Evolutionary conservation across 73 alveolate species (phyloP).

Genomic region (Paramecium sexaurelia): DNA sequence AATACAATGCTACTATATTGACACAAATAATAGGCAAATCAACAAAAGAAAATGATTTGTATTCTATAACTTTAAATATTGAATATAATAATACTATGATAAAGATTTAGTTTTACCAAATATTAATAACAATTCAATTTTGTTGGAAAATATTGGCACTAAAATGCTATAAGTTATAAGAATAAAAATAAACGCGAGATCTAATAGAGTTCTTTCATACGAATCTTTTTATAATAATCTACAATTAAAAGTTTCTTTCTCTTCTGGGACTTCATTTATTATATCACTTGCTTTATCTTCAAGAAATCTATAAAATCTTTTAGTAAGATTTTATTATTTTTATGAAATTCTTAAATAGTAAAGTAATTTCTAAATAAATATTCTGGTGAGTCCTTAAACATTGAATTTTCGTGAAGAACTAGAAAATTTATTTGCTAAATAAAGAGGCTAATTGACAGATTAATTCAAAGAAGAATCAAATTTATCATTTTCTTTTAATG

Average conservation of each 20-base stretch:
- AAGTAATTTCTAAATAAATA: neutral
- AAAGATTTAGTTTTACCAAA: neutral
- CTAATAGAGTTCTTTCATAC: neutral
- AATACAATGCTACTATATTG: neutral
- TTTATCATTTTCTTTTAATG: neutral
- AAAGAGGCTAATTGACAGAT: neutral
- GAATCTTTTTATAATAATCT: neutral
- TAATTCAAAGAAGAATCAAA: neutral
- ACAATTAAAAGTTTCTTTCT: neutral
- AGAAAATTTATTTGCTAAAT: neutral
- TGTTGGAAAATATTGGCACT: neutral
- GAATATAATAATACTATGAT: neutral
- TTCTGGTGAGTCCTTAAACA: neutral
- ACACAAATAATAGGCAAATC: neutral
- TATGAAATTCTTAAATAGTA: neutral
- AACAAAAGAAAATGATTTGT: neutral
- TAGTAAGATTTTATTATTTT: neutral
- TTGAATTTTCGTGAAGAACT: neutral
- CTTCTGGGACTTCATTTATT: neutral
- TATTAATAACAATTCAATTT: neutral
- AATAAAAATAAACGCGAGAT: neutral
- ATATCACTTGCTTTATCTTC: constrained; percentile 11
- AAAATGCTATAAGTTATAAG: neutral
- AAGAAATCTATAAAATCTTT: neutral
- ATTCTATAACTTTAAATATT: neutral